These are phyloP conservation scores for Babesia divergens DNA, from an alignment of 169 alveolate genomes.

Conservation along the genomic window DNA sequence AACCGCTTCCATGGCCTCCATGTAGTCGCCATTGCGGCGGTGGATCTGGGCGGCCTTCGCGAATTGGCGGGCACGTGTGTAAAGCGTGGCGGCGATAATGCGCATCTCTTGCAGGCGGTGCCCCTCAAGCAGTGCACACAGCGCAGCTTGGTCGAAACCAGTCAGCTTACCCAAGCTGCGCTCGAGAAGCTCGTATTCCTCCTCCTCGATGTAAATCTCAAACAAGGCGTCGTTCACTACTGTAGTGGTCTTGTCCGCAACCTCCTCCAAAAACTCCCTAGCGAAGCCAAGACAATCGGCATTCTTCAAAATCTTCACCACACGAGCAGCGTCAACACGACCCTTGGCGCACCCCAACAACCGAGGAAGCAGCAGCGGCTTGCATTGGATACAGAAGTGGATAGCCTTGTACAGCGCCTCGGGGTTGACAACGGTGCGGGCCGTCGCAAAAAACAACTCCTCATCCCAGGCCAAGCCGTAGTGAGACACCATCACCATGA, in stretches of 20 bases:
- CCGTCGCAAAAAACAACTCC: slow-evolving; percentile 61
- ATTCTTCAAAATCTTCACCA: slow-evolving; percentile 86
- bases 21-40: slow-evolving; percentile 76
- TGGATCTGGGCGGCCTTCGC: slow-evolving; percentile 87
- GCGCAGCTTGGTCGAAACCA: slow-evolving; percentile 93
- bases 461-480: slow-evolving; percentile 94
- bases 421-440: slow-evolving; percentile 88
- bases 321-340: slow-evolving; percentile 91
- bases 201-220: slow-evolving; percentile 95
- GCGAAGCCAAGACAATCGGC: slow-evolving; percentile 81
- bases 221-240: slow-evolving; percentile 97
- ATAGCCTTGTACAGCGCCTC: slow-evolving; percentile 97
- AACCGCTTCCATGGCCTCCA: slow-evolving; percentile 70
- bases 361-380: slow-evolving; percentile 96
- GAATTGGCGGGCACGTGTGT: slow-evolving; percentile 88
- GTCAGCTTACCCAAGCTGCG: slow-evolving; percentile 90
- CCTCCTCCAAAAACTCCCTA: slow-evolving; percentile 74
- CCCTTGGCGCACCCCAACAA: slow-evolving; percentile 75
- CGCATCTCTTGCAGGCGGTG: slow-evolving; percentile 96
- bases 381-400: slow-evolving; percentile 95
- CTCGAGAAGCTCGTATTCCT: slow-evolving; percentile 92
- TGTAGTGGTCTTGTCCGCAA: slow-evolving; percentile 82
- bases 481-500: slow-evolving; percentile 94
- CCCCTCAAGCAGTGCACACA: slow-evolving; percentile 87
- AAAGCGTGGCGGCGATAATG: slow-evolving; percentile 92